Evolutionary conservation across 495 filamentous ascomycete genomes (phyloP).

Genomic region (Pseudoneurospora amorphoporcata): DNA sequence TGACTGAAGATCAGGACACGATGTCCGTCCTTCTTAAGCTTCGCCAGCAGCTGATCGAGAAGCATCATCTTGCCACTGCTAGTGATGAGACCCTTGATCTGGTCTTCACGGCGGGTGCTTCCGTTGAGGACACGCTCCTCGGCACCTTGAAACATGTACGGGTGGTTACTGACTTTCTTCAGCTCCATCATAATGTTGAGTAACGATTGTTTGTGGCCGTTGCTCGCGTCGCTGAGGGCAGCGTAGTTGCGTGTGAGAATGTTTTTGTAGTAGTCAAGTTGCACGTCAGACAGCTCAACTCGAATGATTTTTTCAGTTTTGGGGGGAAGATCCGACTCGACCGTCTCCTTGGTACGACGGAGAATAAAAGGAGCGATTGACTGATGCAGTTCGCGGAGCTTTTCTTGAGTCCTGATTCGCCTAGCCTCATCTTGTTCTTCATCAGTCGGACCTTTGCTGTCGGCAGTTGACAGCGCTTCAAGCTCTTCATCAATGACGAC

Average conservation of each 20-base stretch:
- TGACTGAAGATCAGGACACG: conserved; percentile 97
- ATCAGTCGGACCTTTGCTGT: conserved; percentile 24
- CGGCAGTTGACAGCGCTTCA: conserved; percentile 42
- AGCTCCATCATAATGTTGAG: conserved; percentile 99
- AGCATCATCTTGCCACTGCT: conserved; percentile 99
- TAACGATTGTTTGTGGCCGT: conserved; percentile 84
- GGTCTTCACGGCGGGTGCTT: conserved; percentile 70
- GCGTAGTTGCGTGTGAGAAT: conserved; percentile 95
- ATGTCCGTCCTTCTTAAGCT: conserved; percentile 83
- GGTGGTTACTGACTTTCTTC: conserved; percentile 97
- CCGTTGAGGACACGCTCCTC: conserved; percentile 77
- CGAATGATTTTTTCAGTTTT: conserved; percentile 99
- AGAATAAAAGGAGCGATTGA: conserved; percentile 85
- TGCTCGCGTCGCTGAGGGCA: conserved; percentile 79
- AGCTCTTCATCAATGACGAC: conserved; percentile 82
- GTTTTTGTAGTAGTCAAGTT: conserved; percentile 97
- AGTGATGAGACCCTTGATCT: conserved; percentile 80
- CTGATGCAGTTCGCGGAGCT: conserved; percentile 53
- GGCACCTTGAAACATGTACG: conserved; percentile 91
- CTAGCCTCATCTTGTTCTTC: conserved; percentile 27
- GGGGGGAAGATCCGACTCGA: conserved; percentile 88
- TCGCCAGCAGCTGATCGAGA: conserved; percentile 82
- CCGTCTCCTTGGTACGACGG: conserved; percentile 92
- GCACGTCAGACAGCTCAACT: conserved; percentile 88
- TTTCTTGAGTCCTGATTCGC: conserved; percentile 24